Percentiles rank a stretch among this genome's conserved stretches.
Conservation (phyloP, 2,329 filamentous ascomycete genomes). For the Stachybotrys elegans region DNA sequence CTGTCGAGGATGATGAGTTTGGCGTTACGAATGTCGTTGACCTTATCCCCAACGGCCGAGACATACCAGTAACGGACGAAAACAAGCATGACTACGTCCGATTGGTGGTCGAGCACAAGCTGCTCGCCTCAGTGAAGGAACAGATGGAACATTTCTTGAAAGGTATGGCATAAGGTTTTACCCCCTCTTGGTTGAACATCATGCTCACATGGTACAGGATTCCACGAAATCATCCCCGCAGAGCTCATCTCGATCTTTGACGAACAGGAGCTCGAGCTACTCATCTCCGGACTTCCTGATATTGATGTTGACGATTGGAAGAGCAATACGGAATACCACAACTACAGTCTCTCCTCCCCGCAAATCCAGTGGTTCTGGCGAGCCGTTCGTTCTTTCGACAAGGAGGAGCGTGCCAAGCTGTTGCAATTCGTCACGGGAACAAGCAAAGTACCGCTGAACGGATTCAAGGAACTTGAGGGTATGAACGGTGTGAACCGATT, state of each 20-base stretch:
- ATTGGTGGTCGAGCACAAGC: conserved; percentile 86
- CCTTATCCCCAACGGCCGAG: conserved; percentile 78
- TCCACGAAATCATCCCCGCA: conserved; percentile 96
- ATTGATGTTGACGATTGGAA: conserved; percentile 99
- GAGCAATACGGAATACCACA: conserved; percentile 97
- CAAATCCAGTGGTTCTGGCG: conserved; percentile 99
- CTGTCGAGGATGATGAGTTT: conserved; percentile 89
- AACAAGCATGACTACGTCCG: conserved; percentile 99
- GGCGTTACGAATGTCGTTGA: conserved; percentile 85
- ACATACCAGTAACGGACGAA: conserved; percentile 91
- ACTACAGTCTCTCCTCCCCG: conserved; percentile 88
- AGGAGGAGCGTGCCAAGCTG: conserved; percentile 95
- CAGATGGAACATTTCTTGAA: conserved; percentile 91
- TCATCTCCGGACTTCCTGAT: conserved; percentile 94
- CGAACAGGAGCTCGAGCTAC: conserved; percentile 91
- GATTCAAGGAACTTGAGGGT: conserved; percentile 97
- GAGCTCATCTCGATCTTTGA: conserved; percentile 97
- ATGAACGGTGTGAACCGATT: conserved; percentile 99
- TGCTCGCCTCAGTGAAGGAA: conserved; percentile 86
- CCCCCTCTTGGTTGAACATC: background rate
- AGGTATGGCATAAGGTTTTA: conserved; percentile 42
- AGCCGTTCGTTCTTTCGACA: conserved; percentile 93
- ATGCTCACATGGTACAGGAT: conserved; percentile 48
- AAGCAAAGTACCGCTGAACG: conserved; percentile 95
- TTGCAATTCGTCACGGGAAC: conserved; percentile 98